Base-by-base conservation (phyloP, 2,329 filamentous ascomycete genomes). In the Sarocladiaceae sp. region DNA sequence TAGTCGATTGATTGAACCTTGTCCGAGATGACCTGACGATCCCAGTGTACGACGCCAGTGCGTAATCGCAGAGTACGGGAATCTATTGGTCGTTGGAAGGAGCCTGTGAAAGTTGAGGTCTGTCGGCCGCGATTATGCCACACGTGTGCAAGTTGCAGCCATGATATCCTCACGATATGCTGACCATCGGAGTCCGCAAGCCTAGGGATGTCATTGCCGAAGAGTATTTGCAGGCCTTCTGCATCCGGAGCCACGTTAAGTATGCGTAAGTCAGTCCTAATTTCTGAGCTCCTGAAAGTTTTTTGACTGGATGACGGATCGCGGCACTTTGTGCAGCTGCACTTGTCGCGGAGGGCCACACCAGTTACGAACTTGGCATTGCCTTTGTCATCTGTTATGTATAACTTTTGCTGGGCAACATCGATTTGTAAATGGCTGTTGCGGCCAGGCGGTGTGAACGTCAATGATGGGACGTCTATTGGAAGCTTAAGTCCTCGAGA, bases 1-100 rank as follows among this genome's bases (percentile, higher is more conserved):
- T 87, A 96, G 51, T 83, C 74, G 39, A 94, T 73, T 67, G 79
- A 83, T 47, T 73, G 69, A 11, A 83, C 54, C 60, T 56, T 49
- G 73, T 75, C 0, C 33, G 40, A 8, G 40, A 52, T 47, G 29
- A 39, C 39, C 13, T 46, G 25, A 40, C 57, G 60, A 57, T 78
- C 68, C 78, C 78, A 80, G 55, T 68, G 44, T 13, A 29, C 28
- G 18, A 37, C 11, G 11, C 47, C 47, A 36, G 31, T 37, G 10
- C 29, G 26, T 3, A n/a, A n/a, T n/a, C n/a, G n/a, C n/a, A n/a
- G n/a, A n/a, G n/a, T n/a, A n/a, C n/a, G n/a, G n/a, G n/a, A n/a
- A n/a, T n/a, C n/a, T n/a, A n/a, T n/a, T n/a, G n/a, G n/a, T n/a
- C n/a, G n/a, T n/a, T n/a, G n/a, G n/a, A n/a, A n/a, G n/a, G n/a